phyloP scores from a whole-genome alignment of 306 rosid genomes.

The Betula pendula region DNA sequence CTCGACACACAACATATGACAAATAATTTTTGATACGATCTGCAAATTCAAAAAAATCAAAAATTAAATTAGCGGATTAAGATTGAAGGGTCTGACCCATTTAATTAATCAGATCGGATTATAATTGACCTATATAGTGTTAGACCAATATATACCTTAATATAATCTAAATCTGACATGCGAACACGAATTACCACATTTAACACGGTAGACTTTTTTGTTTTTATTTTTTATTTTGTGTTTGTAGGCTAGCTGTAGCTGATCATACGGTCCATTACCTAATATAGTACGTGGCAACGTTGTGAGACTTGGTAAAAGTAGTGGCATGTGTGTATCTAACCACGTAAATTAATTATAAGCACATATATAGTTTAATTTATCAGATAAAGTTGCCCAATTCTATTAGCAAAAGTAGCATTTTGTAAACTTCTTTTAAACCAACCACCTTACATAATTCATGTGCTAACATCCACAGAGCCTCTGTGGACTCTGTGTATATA shows the following conservation, averaged over 20 bases:
- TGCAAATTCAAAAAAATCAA: too few relatives aligned
- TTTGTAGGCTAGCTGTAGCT: neutral
- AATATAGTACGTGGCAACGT: constrained; percentile 21
- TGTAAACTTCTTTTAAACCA: constrained; percentile 30
- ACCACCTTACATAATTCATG: constrained; percentile 33
- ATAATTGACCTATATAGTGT: too few relatives aligned
- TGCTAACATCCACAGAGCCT: constrained; percentile 25
- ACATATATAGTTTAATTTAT: constrained; percentile 7
- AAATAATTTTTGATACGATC: too few relatives aligned
- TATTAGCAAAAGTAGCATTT: constrained; percentile 33
- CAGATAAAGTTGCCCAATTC: neutral
- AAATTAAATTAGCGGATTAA: too few relatives aligned
- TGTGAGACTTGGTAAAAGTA: constrained; percentile 4
- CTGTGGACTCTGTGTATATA: constrained; percentile 20
- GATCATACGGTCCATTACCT: neutral
- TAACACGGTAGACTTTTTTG: too few relatives aligned
- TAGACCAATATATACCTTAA: too few relatives aligned
- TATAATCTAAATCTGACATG: too few relatives aligned
- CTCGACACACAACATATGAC: too few relatives aligned
- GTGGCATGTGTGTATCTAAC: constrained; percentile 5
- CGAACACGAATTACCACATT: too few relatives aligned
- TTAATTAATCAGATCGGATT: too few relatives aligned
- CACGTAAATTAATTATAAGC: neutral
- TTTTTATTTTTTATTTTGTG: neutral
- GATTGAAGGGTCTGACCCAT: too few relatives aligned